Conservation (phyloP, 768 basidiomycete genomes). For the Leccinum broughii region DNA sequence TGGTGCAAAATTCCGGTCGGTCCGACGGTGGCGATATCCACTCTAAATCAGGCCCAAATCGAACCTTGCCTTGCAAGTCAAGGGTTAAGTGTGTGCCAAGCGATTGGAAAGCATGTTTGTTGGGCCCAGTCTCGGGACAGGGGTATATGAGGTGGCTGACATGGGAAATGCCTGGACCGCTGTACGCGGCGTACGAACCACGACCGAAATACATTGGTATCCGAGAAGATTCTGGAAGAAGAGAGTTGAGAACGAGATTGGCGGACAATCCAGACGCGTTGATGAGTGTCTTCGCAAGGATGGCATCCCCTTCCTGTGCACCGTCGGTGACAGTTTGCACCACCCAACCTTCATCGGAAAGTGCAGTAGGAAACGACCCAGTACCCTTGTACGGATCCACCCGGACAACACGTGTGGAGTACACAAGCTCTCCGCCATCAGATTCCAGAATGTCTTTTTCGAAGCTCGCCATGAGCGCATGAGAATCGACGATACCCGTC, state of each 20-base stretch:
- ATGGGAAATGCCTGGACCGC: constrained; percentile 68
- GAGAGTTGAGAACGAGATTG: constrained; percentile 66
- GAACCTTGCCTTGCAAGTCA: constrained; percentile 79
- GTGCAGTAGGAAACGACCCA: constrained; percentile 21
- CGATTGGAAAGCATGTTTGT: constrained; percentile 70
- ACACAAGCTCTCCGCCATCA: constrained; percentile 68
- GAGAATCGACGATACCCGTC: constrained; percentile 91
- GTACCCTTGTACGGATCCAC: constrained; percentile 61
- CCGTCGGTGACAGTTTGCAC: constrained; percentile 73
- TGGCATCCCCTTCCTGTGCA: constrained; percentile 52
- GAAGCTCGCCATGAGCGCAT: constrained; percentile 77
- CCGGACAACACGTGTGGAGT: constrained; percentile 80
- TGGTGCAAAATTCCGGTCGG: constrained; percentile 25
- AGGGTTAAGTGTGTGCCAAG: constrained; percentile 92
- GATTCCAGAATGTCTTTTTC: constrained; percentile 79
- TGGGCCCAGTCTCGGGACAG: constrained; percentile 67
- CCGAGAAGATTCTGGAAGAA: constrained; percentile 55
- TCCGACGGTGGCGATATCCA: constrained; percentile 64
- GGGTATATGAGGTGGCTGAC: constrained; percentile 88
- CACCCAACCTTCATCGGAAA: constrained; percentile 75
- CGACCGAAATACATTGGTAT: constrained; percentile 79
- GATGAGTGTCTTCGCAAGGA: constrained; percentile 74
- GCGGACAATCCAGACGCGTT: constrained; percentile 81
- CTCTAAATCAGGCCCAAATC: constrained; percentile 92
- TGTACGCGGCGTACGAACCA: constrained; percentile 88